A percentile compares a stretch with the other conserved stretches of the same genome.
Evolutionary conservation across 768 basidiomycete species (phyloP).

Genomic region (Tephrocybe rancida): DNA sequence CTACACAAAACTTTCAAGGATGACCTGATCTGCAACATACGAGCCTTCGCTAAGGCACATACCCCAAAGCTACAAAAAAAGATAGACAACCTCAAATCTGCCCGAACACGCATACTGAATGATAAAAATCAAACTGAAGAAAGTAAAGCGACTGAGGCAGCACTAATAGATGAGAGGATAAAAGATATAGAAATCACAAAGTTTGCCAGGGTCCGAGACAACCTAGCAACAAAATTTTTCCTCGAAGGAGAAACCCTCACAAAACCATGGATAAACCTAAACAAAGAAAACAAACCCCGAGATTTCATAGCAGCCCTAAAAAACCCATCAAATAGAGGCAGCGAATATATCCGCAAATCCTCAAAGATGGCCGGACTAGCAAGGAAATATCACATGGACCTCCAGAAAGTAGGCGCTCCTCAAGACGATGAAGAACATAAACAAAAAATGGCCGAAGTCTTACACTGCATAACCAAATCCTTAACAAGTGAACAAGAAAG

Average conservation of each 20-base stretch:
- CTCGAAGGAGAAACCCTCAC: slow-evolving; percentile 18
- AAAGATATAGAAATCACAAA: background rate
- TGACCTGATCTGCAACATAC: background rate
- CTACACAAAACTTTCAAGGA: slow-evolving; percentile 1
- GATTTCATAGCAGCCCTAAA: slow-evolving; percentile 20
- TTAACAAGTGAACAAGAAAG: too few species aligned
- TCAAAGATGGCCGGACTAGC: slow-evolving; percentile 34
- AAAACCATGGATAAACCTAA: slow-evolving; percentile 20
- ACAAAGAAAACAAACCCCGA: slow-evolving; percentile 9
- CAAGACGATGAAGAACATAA: background rate
- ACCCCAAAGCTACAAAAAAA: background rate
- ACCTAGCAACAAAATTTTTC: slow-evolving; percentile 6
- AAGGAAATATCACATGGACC: slow-evolving; percentile 24
- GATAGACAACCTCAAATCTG: background rate
- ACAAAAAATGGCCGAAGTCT: background rate
- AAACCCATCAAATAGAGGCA: background rate
- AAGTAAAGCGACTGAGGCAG: background rate
- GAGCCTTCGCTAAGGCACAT: background rate
- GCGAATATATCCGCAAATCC: slow-evolving; percentile 7
- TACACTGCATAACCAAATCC: background rate
- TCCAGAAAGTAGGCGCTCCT: slow-evolving; percentile 22
- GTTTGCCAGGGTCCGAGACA: background rate
- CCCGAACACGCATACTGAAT: background rate
- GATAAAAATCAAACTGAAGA: background rate
- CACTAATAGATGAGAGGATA: slow-evolving; percentile 7